Evolutionary conservation across 192 early-diverging fungal species (phyloP), one percentile per base, ranked within the genome.

Genomic region (Backusella tuberculispora): DNA sequence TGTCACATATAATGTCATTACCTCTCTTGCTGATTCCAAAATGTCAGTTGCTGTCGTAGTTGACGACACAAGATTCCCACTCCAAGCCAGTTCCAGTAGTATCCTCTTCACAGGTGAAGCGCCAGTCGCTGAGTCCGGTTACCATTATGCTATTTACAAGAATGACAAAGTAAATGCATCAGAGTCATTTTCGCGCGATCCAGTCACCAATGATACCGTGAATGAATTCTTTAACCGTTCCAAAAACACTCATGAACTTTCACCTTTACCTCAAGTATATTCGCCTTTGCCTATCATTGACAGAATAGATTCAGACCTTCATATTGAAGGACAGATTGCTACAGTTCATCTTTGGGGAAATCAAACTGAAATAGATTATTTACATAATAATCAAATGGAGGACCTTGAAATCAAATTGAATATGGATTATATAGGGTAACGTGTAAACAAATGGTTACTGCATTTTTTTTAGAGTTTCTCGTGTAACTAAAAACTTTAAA

Each of bases 191-290:
- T 24, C 42, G 9, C 64, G 74, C 2, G 12, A 66, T 6, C 64
- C n/a, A 6, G 66, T 48, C 1, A n/a, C 66, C 5, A 17, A 63
- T 4, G 24, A 5, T 26, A 75, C 74, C 1, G 6, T 45, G 19
- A 75, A 75, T n/a, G 63, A 75, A 12, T 68, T 68, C 41, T 75
- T 50, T 17, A 68, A 71, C 45, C 71, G 76, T 37, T 37, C 43
- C 12, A 66, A 46, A 63, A 68, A 24, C 14, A 21, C 56, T 17
- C 48, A 71, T 45, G 14, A 48, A 12, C 3, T 78, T 6, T 19
- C 56, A 21, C 37, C 42, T 2, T 60, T 78, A 19, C 46, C 71
- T 44, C 46, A 72, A 41, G 10, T 73, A 0, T n/a, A 24, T 9
- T 10, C 14, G 6, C 19, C 15, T 8, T 29, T 67, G 4, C 40